phyloP scores from a whole-genome alignment of 768 basidiomycete genomes.

The Auriculariales sp. region DNA sequence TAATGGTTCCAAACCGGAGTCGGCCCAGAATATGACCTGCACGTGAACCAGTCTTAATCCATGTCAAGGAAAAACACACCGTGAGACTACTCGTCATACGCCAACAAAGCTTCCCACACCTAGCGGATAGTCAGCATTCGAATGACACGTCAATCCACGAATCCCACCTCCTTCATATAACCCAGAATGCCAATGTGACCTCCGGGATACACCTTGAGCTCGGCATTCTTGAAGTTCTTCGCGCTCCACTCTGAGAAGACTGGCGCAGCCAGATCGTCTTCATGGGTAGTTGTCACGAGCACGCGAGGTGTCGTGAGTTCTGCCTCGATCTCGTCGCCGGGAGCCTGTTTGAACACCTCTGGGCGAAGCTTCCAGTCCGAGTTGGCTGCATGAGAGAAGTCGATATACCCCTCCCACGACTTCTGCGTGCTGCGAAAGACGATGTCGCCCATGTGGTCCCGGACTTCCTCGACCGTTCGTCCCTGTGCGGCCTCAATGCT shows the following conservation, averaged over 20 bases:
- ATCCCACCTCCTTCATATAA: slow-evolving; percentile 30
- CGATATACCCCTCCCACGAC: slow-evolving; percentile 39
- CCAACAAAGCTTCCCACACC: too few relatives aligned
- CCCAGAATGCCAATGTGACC: slow-evolving; percentile 35
- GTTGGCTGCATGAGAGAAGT: slow-evolving; percentile 26
- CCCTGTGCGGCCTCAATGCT: slow-evolving; percentile 21
- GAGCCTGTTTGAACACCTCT: too few relatives aligned
- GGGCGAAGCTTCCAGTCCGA: slow-evolving; percentile 39
- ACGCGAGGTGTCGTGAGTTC: slow-evolving; percentile 30
- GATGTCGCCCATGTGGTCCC: slow-evolving; percentile 26
- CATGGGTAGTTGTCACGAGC: slow-evolving; percentile 26
- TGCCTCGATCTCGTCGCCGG: slow-evolving; percentile 27
- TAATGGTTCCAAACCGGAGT: too few relatives aligned
- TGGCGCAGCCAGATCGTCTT: slow-evolving; percentile 33
- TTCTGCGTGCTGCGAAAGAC: slow-evolving; percentile 31
- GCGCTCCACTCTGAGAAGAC: slow-evolving; percentile 35
- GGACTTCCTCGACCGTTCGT: slow-evolving; percentile 27
- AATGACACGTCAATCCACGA: too few relatives aligned
- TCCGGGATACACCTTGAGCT: slow-evolving; percentile 26
- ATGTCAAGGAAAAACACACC: too few relatives aligned
- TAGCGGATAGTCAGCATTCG: too few relatives aligned
- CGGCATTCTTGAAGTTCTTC: slow-evolving; percentile 29
- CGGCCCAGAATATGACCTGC: too few relatives aligned
- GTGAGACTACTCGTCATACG: too few relatives aligned
- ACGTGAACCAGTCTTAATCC: too few relatives aligned